Conservation (phyloP, 1,284 basidiomycete genomes). For the Trichosporon asahii region DNA sequence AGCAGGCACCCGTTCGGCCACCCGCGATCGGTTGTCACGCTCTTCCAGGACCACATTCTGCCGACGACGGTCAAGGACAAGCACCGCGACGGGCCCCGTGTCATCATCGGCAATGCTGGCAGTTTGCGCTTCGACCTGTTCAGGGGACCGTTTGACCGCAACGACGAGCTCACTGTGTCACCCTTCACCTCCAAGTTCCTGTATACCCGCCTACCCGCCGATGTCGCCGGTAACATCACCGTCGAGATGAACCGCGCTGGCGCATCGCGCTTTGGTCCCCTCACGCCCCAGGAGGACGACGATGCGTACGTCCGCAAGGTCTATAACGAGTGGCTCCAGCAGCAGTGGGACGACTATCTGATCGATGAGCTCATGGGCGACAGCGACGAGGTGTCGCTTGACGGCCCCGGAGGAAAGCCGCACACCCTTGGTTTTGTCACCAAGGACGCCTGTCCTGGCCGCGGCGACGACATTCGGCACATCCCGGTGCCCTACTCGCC, state of each 20-base stretch:
- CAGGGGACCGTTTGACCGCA: conserved; percentile 66
- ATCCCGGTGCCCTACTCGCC: conserved; percentile 33
- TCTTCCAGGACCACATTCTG: conserved; percentile 61
- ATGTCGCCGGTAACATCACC: conserved; percentile 37
- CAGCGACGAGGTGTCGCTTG: background rate
- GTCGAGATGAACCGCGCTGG: conserved; percentile 48
- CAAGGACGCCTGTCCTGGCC: conserved; percentile 41
- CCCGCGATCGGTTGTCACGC: conserved; percentile 61
- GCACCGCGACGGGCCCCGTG: conserved; percentile 46
- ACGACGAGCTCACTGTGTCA: conserved; percentile 70
- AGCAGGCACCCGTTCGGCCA: conserved; percentile 65
- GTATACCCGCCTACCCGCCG: conserved; percentile 38
- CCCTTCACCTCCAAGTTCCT: conserved; percentile 56
- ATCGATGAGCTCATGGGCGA: conserved; percentile 10
- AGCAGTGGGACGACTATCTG: conserved; percentile 32
- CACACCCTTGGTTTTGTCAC: conserved; percentile 48
- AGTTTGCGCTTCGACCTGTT: conserved; percentile 70
- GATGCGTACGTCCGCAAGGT: conserved; percentile 25
- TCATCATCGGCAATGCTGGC: conserved; percentile 70
- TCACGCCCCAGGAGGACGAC: conserved; percentile 27
- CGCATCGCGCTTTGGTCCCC: conserved; percentile 35
- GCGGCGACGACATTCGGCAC: conserved; percentile 50
- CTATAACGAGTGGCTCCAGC: conserved; percentile 32
- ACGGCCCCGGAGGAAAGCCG: conserved; percentile 11
- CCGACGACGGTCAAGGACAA: conserved; percentile 35